Conservation (phyloP, 345 rosid species). For the Ricinus communis region DNA sequence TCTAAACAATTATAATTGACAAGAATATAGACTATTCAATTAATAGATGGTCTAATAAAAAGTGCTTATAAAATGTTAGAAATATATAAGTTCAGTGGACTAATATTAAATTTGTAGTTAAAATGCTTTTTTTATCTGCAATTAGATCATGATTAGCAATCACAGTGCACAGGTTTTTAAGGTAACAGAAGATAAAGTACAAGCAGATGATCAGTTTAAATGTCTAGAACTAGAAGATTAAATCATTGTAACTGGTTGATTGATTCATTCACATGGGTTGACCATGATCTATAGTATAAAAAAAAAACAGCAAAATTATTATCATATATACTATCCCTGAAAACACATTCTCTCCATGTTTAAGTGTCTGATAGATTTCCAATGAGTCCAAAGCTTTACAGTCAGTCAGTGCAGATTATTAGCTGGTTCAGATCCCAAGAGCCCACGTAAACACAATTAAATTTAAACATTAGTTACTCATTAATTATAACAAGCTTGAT, state of each 20-base stretch:
- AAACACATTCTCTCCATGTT: conserved; percentile 88
- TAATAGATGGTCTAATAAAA: too few relatives aligned
- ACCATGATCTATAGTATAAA: conserved; percentile 25
- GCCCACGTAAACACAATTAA: conserved; percentile 50
- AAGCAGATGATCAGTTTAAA: not conserved
- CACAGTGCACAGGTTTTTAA: not conserved
- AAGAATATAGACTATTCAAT: too few relatives aligned
- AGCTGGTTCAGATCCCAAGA: conserved; percentile 66
- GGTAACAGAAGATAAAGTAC: not conserved
- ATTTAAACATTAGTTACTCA: conserved; percentile 14
- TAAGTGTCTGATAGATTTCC: conserved; percentile 57
- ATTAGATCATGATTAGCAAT: not conserved
- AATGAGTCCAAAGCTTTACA: conserved; percentile 67
- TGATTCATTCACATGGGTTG: conserved; percentile 28
- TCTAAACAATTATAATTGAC: too few relatives aligned
- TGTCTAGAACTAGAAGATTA: not conserved
- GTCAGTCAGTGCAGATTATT: conserved; percentile 48
- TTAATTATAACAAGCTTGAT: not conserved
- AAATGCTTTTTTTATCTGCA: not conserved
- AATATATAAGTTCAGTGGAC: too few relatives aligned
- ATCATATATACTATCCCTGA: conserved; percentile 26
- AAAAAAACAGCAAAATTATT: conserved; percentile 9
- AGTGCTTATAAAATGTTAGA: not conserved
- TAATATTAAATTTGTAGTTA: too few relatives aligned
- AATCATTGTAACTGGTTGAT: conserved; percentile 10